Evolutionary conservation across 805 yeast genomes (phyloP).

Genomic region (Cyberlindnera nakhonratchasimensis): DNA sequence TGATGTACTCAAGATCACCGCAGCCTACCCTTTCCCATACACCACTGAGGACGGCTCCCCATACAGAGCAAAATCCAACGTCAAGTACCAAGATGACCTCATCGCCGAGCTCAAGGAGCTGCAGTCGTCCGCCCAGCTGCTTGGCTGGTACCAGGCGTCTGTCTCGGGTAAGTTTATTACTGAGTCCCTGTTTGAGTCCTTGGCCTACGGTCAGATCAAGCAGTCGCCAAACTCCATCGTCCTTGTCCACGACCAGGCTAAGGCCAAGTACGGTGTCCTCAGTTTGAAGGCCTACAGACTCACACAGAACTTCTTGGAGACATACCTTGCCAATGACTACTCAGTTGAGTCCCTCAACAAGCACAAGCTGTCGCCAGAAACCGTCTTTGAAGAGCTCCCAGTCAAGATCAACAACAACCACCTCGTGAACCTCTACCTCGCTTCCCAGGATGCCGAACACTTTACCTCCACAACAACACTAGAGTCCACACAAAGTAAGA

Average conservation of each 20-base stretch:
- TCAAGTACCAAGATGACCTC: slow-evolving; percentile 65
- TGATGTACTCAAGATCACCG: slow-evolving; percentile 45
- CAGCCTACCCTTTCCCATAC: slow-evolving; percentile 64
- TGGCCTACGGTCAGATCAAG: slow-evolving; percentile 59
- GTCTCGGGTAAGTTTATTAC: slow-evolving; percentile 67
- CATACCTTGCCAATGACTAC: slow-evolving; percentile 51
- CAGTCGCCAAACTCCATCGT: slow-evolving; percentile 51
- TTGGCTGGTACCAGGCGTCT: slow-evolving; percentile 81
- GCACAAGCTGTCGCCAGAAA: slow-evolving; percentile 57
- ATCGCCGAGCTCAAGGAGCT: slow-evolving; percentile 57
- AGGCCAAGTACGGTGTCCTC: slow-evolving; percentile 58
- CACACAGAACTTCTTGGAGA: slow-evolving; percentile 55
- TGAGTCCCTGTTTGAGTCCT: slow-evolving; percentile 61
- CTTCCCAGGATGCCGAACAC: slow-evolving; percentile 28
- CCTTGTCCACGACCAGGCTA: slow-evolving; percentile 67
- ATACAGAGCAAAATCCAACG: slow-evolving; percentile 56
- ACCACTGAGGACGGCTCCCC: slow-evolving; percentile 58
- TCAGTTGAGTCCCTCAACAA: slow-evolving; percentile 58
- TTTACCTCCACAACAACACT: slow-evolving; percentile 22
- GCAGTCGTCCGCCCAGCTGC: slow-evolving; percentile 63
- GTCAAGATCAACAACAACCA: slow-evolving; percentile 64
- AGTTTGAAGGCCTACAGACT: slow-evolving; percentile 68
- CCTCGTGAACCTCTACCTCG: slow-evolving; percentile 54
- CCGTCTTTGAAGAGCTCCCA: slow-evolving; percentile 70
- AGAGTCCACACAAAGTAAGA: slow-evolving; percentile 20